Evolutionary conservation across 2,329 filamentous ascomycete species (phyloP), one percentile per base, ranked within the genome.

Genomic region (Aspergillus carbonarius): DNA sequence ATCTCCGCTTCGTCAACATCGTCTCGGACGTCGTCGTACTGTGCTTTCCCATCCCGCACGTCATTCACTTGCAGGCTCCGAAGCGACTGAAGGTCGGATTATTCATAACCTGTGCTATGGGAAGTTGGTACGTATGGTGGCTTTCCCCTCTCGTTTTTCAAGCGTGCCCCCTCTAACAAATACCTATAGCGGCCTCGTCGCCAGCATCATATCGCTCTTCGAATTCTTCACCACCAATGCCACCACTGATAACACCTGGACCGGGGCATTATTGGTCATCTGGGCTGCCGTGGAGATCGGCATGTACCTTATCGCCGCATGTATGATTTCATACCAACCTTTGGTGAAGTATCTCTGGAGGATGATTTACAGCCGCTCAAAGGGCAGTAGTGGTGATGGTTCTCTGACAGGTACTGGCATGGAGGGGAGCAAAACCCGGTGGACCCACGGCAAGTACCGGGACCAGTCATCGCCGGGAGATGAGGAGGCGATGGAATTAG

Each of bases 251-350:
- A 46, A 37, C 30, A 55, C 52, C 25, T 47, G 40, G 40, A 20
- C n/a, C 13, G 52, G 17, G 10, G 40, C 40, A 9, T 25, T 37
- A 15, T 9, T 47, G 7, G 6, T 55, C 30, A 32, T 55, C 40
- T 55, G 40, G 40, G 34, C 52, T 13, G 15, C 46, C 17, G 18
- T 54, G 25, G 52, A 54, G 30, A 12, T 34, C 7, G 52, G 52
- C 1, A 54, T 54, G 39, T 54, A 54, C n/a, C 27, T 54, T 2
- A 46, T 54, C 18, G 52, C 52, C 18, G n/a, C 52, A 20, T 54
- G 52, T 32, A n/a, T 54, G 40, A 46, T 37, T 23, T n/a, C 40
- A 10, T 48, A 13, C 7, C 35, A 17, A 15, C 13, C 35, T 12
- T 15, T 37, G 2, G n/a, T 12, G 13, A 37, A 37, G 35, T 8